Conservation (phyloP, 306 rosid species). For the Urtica urens region DNA sequence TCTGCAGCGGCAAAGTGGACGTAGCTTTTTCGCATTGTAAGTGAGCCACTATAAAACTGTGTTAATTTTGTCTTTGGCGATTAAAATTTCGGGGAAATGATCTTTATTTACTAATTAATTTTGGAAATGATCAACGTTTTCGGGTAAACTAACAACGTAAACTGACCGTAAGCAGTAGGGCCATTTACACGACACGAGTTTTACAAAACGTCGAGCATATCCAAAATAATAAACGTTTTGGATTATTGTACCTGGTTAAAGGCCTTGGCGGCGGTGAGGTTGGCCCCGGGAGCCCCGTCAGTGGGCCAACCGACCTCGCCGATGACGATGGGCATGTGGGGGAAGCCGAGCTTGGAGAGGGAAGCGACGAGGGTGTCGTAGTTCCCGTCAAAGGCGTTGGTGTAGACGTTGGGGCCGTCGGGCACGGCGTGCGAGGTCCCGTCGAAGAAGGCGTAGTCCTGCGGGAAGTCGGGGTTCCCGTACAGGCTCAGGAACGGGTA, state of each 20-base stretch:
- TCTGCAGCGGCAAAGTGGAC: no score
- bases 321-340: conserved; percentile 76
- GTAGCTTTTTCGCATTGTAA: no score
- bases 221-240: no score
- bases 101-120: no score
- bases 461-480: conserved; percentile 69
- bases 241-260: conserved; percentile 49
- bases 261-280: conserved; percentile 69
- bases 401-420: conserved; percentile 72
- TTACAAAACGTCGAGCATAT: no score
- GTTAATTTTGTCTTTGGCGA: no score
- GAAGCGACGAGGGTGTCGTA: conserved; percentile 79
- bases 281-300: conserved; percentile 72
- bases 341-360: conserved; percentile 71
- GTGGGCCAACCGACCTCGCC: conserved; percentile 99
- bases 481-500: conserved; percentile 93
- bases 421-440: conserved; percentile 80
- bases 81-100: no score
- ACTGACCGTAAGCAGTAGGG: no score
- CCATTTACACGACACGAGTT: no score
- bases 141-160: no score
- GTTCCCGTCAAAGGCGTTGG: conserved; percentile 95
- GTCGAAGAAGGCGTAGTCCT: conserved; percentile 87
- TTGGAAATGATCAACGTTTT: no score
- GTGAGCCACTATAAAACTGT: no score